Evolutionary conservation across 73 alveolate species (phyloP).

Genomic region (Durusdinium trenchii): DNA sequence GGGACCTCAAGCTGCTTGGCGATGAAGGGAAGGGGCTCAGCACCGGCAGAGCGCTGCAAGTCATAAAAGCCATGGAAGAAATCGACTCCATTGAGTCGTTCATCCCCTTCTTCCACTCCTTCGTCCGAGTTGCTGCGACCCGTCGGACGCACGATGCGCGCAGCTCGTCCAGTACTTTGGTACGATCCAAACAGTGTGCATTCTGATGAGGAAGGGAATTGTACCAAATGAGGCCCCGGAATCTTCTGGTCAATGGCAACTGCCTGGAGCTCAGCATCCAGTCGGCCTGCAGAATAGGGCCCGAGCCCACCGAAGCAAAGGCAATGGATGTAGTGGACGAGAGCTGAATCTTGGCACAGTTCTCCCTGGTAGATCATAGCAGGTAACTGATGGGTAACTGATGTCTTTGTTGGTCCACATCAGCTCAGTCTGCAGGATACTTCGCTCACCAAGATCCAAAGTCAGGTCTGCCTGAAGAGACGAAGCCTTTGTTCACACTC

Average conservation of each 20-base stretch:
- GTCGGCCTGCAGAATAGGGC: neutral
- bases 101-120: neutral
- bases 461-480: no score
- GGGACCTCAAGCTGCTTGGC: conserved; percentile 59
- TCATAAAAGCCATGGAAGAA: neutral
- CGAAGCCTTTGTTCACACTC: no score
- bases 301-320: neutral
- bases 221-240: conserved; percentile 96
- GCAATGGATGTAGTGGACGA: no score
- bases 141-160: neutral
- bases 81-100: neutral
- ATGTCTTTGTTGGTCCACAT: neutral
- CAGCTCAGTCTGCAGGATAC: neutral
- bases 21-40: no score
- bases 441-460: no score
- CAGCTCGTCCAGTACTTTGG: neutral
- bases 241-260: conserved; percentile 97
- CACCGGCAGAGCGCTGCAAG: no score
- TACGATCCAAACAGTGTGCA: neutral
- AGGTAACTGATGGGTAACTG: neutral
- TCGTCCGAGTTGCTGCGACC: neutral
- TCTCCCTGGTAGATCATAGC: no score
- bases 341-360: no score
- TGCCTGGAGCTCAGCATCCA: conserved; percentile 55
- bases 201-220: neutral